These are phyloP conservation scores for Daldinia grandis DNA, from an alignment of 495 filamentous ascomycete genomes.

Conservation along the genomic window DNA sequence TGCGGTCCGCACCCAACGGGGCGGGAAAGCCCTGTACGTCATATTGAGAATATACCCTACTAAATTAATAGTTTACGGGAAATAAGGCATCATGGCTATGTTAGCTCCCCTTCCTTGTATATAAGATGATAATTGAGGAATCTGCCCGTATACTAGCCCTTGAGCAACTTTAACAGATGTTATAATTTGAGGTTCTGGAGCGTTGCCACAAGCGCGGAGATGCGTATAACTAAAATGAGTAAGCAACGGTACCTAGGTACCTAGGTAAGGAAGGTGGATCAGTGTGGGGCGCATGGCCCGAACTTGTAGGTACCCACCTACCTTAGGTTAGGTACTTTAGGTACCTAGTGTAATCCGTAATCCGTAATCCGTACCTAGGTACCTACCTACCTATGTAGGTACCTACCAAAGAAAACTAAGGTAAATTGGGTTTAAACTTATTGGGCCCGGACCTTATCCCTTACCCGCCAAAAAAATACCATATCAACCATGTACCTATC, in stretches of 20 bases:
- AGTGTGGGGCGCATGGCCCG: slow-evolving; percentile 1
- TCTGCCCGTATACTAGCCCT: background rate
- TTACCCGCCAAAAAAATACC: background rate
- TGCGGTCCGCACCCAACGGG: slow-evolving; percentile 9
- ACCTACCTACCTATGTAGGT: too few relatives aligned
- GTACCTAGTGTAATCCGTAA: background rate
- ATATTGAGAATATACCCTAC: slow-evolving; percentile 20
- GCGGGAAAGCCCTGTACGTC: slow-evolving; percentile 16
- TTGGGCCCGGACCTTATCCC: too few relatives aligned
- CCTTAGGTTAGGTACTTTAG: background rate
- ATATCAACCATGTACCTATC: background rate
- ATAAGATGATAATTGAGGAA: background rate
- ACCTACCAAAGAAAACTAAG: too few relatives aligned
- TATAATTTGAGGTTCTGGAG: background rate
- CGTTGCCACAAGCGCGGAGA: slow-evolving; percentile 20
- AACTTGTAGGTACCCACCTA: slow-evolving; percentile 7
- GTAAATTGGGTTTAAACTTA: background rate
- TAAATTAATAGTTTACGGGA: slow-evolving; percentile 10
- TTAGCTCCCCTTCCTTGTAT: background rate
- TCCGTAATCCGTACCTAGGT: too few relatives aligned
- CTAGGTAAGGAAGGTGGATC: slow-evolving; percentile 22
- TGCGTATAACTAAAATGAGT: slow-evolving; percentile 21
- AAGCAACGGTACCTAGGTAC: too few relatives aligned
- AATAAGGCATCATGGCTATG: slow-evolving; percentile 5
- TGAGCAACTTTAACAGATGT: background rate